Conservation (phyloP, 768 basidiomycete species). For the Tricholoma bakamatsutake region DNA sequence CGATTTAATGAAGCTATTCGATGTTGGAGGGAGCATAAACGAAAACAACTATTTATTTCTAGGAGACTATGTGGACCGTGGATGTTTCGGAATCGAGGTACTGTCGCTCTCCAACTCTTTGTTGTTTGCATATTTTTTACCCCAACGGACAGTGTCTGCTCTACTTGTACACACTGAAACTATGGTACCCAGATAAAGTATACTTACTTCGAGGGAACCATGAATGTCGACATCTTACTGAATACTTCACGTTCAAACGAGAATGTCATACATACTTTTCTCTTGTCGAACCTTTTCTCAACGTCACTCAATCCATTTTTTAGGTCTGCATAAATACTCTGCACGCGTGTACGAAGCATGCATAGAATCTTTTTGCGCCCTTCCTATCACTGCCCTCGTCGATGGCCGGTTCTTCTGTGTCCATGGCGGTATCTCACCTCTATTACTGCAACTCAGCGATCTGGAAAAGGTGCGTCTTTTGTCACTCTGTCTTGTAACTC, state of each 20-base stretch:
- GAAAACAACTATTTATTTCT: slow-evolving; percentile 90
- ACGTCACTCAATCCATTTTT: neutral
- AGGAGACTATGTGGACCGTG: slow-evolving; percentile 96
- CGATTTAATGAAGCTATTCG: slow-evolving; percentile 97
- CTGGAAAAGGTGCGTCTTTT: slow-evolving; percentile 47
- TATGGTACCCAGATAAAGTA: slow-evolving; percentile 80
- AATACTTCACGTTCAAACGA: slow-evolving; percentile 97
- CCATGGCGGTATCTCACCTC: slow-evolving; percentile 92
- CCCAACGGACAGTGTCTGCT: slow-evolving; percentile 62
- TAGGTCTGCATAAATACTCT: slow-evolving; percentile 90
- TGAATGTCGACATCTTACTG: slow-evolving; percentile 94
- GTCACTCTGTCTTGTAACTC: slow-evolving; percentile 1
- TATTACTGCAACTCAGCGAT: slow-evolving; percentile 75
- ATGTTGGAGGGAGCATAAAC: slow-evolving; percentile 79
- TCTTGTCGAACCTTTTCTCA: neutral
- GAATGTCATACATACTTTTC: slow-evolving; percentile 64
- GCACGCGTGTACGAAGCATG: slow-evolving; percentile 86
- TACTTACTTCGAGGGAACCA: slow-evolving; percentile 91
- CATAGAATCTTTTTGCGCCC: slow-evolving; percentile 80
- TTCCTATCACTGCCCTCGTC: slow-evolving; percentile 88
- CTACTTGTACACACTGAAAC: slow-evolving; percentile 90
- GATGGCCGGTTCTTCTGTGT: slow-evolving; percentile 97
- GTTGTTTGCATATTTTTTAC: slow-evolving; percentile 16
- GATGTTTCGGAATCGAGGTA: slow-evolving; percentile 77
- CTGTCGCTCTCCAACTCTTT: slow-evolving; percentile 6